Percentiles rank a stretch among this genome's conserved stretches.
Conservation (phyloP, 1,139 yeast genomes). For the Yamadazyma triangularis region DNA sequence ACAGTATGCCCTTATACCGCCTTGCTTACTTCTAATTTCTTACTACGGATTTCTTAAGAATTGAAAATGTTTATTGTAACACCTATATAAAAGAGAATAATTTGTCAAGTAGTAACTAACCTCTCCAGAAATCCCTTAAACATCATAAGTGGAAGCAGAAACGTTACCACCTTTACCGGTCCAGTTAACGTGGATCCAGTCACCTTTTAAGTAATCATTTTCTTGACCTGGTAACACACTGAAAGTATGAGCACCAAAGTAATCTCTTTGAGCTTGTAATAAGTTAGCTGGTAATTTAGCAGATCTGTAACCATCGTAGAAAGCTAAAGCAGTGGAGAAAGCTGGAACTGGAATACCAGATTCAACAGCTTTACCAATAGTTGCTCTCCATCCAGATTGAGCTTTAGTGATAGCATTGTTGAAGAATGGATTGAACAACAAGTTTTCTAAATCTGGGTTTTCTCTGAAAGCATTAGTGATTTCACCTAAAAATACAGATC, state of each 20-base stretch:
- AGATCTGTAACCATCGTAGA: conserved; percentile 99
- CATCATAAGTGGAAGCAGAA: conserved; percentile 91
- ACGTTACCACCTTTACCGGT: conserved; percentile 99
- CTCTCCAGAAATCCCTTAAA: too few species aligned
- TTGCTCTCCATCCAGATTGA: conserved; percentile 92
- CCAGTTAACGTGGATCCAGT: conserved; percentile 96
- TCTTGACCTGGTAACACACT: conserved; percentile 86
- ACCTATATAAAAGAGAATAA: too few species aligned
- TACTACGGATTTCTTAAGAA: too few species aligned
- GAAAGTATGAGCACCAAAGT: conserved; percentile 99
- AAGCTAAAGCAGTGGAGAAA: conserved; percentile 91
- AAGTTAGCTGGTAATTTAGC: conserved; percentile 94
- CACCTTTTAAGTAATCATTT: conserved; percentile 69
- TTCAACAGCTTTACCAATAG: conserved; percentile 72
- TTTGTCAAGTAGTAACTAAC: too few species aligned
- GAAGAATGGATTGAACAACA: conserved; percentile 95
- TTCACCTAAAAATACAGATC: conserved; percentile 97
- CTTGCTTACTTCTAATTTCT: too few species aligned
- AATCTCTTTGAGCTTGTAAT: conserved; percentile 99
- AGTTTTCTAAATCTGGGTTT: conserved; percentile 89
- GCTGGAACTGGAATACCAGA: conserved; percentile 98
- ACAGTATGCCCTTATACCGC: too few species aligned
- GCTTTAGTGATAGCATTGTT: conserved; percentile 87
- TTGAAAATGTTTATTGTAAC: too few species aligned
- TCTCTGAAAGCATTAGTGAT: conserved; percentile 95